Base-by-base conservation (phyloP, 2,329 filamentous ascomycete genomes). In the Diaporthe nobilis region DNA sequence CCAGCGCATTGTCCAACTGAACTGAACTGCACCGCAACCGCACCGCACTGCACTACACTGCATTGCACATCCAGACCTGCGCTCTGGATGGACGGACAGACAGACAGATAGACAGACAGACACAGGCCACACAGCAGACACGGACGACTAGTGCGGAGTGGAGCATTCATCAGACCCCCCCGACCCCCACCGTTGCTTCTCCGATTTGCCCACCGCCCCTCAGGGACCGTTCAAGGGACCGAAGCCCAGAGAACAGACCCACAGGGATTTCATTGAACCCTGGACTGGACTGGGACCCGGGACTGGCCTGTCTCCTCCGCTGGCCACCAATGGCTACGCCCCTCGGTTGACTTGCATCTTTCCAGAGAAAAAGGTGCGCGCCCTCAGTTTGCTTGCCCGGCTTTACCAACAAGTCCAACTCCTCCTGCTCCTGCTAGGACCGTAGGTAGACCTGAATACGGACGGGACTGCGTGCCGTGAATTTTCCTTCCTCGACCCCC, bases 121-220 rank as follows among this genome's bases (percentile, higher is more conserved):
- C 44, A 53, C 58, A 61, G 44, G 31, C 22, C 28, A 31, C 7
- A 31, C 10, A 51, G 65, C 65, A 53, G 65, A 68, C 65, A 68
- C 31, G 47, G 65, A 53, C 47, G 65, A 39, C 49, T 39, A 37
- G 65, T 39, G 65, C n/a, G 44, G 47, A 55, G 65, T 55, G 44
- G 44, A 37, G 44, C 63, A 51, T 67, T 49, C 44, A 67, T 51
- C 31, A 51, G 63, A 51, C 47, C 65, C 65, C 61, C 49, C 63
- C 63, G 63, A 68, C 47, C 65, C 65, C 65, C 65, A 70, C 65
- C 65, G 31, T 70, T 55, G 65, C 65, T 70, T 70, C 34, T 70
- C 65, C 65, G 65, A 70, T 70, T 70, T 70, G 49, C 49, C 65
- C 65, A 70, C 65, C 65, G 65, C 65, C 65, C 47, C 47, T 70